Evolutionary conservation across 768 basidiomycete genomes (phyloP).

Genomic region (Boletus rubropictus): DNA sequence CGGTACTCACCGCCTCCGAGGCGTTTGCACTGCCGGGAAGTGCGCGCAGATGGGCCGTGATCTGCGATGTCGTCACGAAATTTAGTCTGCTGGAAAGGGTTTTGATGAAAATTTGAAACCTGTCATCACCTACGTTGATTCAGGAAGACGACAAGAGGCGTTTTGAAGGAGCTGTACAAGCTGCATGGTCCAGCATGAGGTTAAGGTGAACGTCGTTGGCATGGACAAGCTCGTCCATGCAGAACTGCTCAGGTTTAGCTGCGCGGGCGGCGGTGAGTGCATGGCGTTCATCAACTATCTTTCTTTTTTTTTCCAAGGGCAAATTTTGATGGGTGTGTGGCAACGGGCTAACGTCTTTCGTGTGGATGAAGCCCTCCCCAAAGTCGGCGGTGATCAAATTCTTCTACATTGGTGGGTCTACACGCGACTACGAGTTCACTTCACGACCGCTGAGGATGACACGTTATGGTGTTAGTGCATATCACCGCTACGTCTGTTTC

Average conservation of each 20-base stretch:
- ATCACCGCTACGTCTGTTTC: neutral
- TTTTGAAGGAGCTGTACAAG: conserved; percentile 69
- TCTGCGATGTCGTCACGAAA: no score
- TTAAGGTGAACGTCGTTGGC: conserved; percentile 79
- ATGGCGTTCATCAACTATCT: neutral
- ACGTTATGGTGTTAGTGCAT: conserved; percentile 73
- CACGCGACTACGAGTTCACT: conserved; percentile 83
- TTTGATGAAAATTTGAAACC: conserved; percentile 49
- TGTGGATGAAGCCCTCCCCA: conserved; percentile 89
- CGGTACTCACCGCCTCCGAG: no score
- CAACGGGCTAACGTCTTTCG: conserved; percentile 79
- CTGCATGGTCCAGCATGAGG: conserved; percentile 62
- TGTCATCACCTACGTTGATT: conserved; percentile 89
- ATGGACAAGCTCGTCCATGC: conserved; percentile 75
- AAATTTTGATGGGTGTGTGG: conserved; percentile 95
- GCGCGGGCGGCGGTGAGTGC: conserved; percentile 74
- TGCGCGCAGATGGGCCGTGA: conserved; percentile 82
- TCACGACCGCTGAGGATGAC: conserved; percentile 76
- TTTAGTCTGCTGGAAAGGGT: conserved; percentile 56
- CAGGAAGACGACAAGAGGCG: conserved; percentile 68
- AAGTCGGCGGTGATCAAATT: conserved; percentile 88
- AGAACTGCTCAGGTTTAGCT: conserved; percentile 76
- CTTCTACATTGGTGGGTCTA: conserved; percentile 79
- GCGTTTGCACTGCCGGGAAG: conserved; percentile 70
- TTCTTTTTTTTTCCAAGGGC: no score